These are phyloP conservation scores for Oryza glaberrima DNA, from an alignment of 176 grass and related monocot species.

Conservation along the genomic window DNA sequence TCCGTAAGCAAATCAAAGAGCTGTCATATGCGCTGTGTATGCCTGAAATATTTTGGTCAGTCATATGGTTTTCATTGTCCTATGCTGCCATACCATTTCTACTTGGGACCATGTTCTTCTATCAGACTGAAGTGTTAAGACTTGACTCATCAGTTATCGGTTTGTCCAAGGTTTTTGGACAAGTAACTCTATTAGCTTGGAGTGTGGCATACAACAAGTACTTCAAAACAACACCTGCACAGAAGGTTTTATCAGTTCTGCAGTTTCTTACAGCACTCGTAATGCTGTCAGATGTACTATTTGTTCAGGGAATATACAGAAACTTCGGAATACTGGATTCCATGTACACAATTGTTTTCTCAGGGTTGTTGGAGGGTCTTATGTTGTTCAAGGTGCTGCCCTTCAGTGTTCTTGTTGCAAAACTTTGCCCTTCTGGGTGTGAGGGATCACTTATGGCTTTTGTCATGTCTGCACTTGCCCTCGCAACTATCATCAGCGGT, in stretches of 20 bases:
- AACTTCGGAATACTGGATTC: slow-evolving; percentile 70
- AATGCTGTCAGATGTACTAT: slow-evolving; percentile 80
- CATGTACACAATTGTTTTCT: slow-evolving; percentile 79
- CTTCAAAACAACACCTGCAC: slow-evolving; percentile 66
- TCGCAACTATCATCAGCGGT: slow-evolving; percentile 69
- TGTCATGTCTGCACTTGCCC: slow-evolving; percentile 79
- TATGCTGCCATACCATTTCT: slow-evolving; percentile 81
- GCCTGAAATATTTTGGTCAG: slow-evolving; percentile 66
- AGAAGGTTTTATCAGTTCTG: slow-evolving; percentile 68
- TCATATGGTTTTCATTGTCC: slow-evolving; percentile 82
- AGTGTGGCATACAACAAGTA: slow-evolving; percentile 84
- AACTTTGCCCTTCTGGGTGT: slow-evolving; percentile 77
- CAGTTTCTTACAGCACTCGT: slow-evolving; percentile 64
- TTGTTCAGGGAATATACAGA: slow-evolving; percentile 82
- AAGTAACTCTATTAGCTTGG: slow-evolving; percentile 76
- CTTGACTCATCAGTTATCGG: slow-evolving; percentile 88
- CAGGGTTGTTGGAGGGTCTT: slow-evolving; percentile 74
- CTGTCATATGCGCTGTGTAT: slow-evolving; percentile 56
- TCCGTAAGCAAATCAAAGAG: slow-evolving; percentile 80
- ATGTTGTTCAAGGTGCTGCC: slow-evolving; percentile 79
- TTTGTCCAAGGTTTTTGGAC: slow-evolving; percentile 89
- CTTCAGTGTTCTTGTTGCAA: slow-evolving; percentile 77
- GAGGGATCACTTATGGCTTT: slow-evolving; percentile 96
- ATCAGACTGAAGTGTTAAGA: slow-evolving; percentile 82
- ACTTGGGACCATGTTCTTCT: slow-evolving; percentile 95